Evolutionary conservation across 148 eudicot genomes (phyloP), one percentile per base, ranked within the genome.

Genomic region (Linanthus parryae): DNA sequence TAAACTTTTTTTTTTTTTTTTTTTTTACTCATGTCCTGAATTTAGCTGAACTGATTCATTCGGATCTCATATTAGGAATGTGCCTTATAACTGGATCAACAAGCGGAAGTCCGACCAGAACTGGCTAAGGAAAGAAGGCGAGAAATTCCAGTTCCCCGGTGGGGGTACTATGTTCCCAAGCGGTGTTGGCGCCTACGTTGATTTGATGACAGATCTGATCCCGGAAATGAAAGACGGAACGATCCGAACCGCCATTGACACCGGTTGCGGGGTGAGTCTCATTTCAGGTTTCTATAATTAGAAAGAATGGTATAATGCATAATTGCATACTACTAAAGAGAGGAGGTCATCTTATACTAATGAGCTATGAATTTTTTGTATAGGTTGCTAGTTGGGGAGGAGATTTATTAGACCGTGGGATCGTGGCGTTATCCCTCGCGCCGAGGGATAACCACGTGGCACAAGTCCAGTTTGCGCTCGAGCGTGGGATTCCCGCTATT

Each of bases 271-370:
- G 80, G 99, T 92, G 54, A 81, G 96, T 79, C 12, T 17, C 18
- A 30, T 20, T n/a, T 26, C 31, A 16, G 24, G 26, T 17, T 26
- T 2, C 35, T 45, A 7, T 42, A 5, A 24, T 54, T n/a, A n/a
- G n/a, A n/a, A n/a, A n/a, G 85, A 95, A 95, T 73, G 97, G 97
- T 73, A 95, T 89, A 47, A 82, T n/a, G n/a, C n/a, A n/a, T n/a
- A n/a, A n/a, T n/a, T n/a, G n/a, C n/a, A n/a, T n/a, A n/a, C n/a
- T n/a, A n/a, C n/a, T n/a, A n/a, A n/a, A n/a, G n/a, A n/a, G n/a
- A n/a, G n/a, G n/a, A n/a, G n/a, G n/a, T n/a, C n/a, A n/a, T n/a
- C n/a, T n/a, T n/a, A n/a, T n/a, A n/a, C n/a, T n/a, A n/a, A n/a
- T n/a, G n/a, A n/a, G n/a, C n/a, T n/a, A n/a, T n/a, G n/a, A n/a